A percentile compares a stretch with the other conserved stretches of the same genome.
These are phyloP conservation scores for Botryotinia narcissicola DNA, from an alignment of 2,329 filamentous ascomycete genomes.

Conservation along the genomic window DNA sequence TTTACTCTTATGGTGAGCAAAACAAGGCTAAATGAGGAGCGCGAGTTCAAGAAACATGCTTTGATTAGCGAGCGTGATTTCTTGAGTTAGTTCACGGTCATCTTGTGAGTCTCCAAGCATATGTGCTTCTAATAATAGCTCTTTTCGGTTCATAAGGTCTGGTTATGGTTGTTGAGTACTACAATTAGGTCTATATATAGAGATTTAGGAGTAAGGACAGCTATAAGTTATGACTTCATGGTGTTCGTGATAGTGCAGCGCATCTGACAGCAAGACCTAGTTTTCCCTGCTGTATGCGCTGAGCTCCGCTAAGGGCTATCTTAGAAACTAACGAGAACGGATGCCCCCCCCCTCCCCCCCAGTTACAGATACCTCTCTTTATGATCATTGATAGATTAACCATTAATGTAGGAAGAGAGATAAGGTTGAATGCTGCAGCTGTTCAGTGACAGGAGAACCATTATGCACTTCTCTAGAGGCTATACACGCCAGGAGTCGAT, in stretches of 20 bases:
- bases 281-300: not conserved
- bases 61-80: not conserved
- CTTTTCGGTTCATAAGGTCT: not conserved
- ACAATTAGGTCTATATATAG: not conserved
- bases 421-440: too few species aligned
- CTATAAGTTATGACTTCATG: not conserved
- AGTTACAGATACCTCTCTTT: too few species aligned
- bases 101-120: not conserved
- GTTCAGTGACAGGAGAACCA: too few species aligned
- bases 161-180: not conserved
- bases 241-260: not conserved
- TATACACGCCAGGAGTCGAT: rapidly evolving
- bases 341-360: too few species aligned
- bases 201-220: not conserved
- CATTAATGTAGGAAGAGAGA: too few species aligned
- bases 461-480: too few species aligned
- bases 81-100: not conserved
- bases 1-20: not conserved
- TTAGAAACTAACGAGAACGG: too few species aligned
- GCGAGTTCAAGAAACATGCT: not conserved
- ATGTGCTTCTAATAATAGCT: not conserved
- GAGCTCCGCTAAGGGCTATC: not conserved
- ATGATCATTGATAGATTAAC: rapidly evolving
- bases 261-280: not conserved
- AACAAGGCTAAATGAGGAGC: not conserved